These are phyloP conservation scores for Apiospora saccharicola DNA, from an alignment of 2,329 filamentous ascomycete genomes.

Conservation along the genomic window DNA sequence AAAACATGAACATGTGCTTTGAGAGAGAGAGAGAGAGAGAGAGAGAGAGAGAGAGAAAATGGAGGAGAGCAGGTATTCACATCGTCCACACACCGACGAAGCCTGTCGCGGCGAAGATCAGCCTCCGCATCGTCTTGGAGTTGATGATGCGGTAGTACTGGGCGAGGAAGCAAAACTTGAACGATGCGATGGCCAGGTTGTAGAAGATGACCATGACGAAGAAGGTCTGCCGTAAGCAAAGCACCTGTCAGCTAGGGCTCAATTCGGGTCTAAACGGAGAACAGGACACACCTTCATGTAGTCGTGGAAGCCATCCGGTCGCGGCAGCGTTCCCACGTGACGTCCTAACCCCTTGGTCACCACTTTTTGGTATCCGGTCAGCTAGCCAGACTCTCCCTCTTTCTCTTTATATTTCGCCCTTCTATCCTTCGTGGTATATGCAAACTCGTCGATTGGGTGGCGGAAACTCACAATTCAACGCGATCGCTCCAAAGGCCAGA, in stretches of 20 bases:
- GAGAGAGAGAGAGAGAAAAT: no score
- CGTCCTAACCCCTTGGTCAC: neutral
- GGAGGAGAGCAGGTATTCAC: neutral
- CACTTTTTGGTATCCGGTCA: neutral
- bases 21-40: no score
- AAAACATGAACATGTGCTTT: neutral
- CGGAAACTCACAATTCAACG: neutral
- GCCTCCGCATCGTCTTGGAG: neutral
- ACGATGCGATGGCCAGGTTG: neutral
- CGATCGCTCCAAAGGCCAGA: neutral
- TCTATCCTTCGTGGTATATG: no score
- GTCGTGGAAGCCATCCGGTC: neutral
- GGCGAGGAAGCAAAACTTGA: conserved; percentile 14
- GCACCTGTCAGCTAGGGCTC: no score
- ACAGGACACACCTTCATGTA: conserved; percentile 2
- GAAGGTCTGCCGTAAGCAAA: neutral
- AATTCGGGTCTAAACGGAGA: no score
- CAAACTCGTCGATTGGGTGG: neutral
- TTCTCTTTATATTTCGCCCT: no score
- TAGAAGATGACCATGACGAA: conserved; percentile 10
- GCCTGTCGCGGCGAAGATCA: neutral
- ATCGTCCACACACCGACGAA: conserved; percentile 1
- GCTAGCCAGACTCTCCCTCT: neutral
- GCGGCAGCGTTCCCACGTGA: conserved; percentile 12
- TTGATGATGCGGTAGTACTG: conserved; percentile 19